Base-by-base conservation (phyloP, 495 filamentous ascomycete species). In the Amniculicola lignicola region DNA sequence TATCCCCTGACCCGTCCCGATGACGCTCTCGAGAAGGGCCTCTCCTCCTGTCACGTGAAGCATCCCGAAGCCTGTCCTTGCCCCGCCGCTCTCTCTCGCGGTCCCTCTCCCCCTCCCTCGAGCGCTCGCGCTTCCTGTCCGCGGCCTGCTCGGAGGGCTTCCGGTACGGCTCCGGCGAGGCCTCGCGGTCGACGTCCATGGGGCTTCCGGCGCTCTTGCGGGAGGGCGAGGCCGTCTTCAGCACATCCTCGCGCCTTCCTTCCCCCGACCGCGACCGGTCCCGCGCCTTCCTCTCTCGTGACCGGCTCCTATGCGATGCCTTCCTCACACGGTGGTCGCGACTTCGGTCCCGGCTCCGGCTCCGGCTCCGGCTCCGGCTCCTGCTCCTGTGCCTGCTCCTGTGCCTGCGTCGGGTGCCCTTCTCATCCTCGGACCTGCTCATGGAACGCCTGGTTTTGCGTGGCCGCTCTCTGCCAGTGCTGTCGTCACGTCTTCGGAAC, bases 91-190 rank as follows among this genome's bases (percentile, higher is more conserved):
- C n/a, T n/a, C n/a, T n/a, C 4, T 53, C 50, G n/a, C 50, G 6
- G 14, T 18, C 19, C 16, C 21, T 54, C 18, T 43, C 23, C 15
- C 22, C 31, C 7, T 35, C 45, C 14, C 31, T 3, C 11, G 18
- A 46, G 24, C 22, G 43, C 3, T 46, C 43, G 43, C 24, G 22
- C 43, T 9, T 46, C 11, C 31, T 35, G 31, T 35, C 31, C 31
- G 9, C n/a, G 7, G 31, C 31, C n/a, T n/a, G 7, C 11, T 29
- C 43, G 16, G 22, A n/a, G n/a, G 49, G 41, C 42, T 43, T 60
- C 16, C 28, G 15, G 50, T 60, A 60, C 14, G 57, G 57, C 27
- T 60, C 57, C 14, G 36, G 57, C 11, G 57, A 59, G 28, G 14
- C 25, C 11, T 58, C 46, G 23, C 54, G 36, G n/a, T 42, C 16